These are phyloP conservation scores for Dactylellina drechsleri DNA, from an alignment of 2,329 filamentous ascomycete genomes.

Conservation along the genomic window DNA sequence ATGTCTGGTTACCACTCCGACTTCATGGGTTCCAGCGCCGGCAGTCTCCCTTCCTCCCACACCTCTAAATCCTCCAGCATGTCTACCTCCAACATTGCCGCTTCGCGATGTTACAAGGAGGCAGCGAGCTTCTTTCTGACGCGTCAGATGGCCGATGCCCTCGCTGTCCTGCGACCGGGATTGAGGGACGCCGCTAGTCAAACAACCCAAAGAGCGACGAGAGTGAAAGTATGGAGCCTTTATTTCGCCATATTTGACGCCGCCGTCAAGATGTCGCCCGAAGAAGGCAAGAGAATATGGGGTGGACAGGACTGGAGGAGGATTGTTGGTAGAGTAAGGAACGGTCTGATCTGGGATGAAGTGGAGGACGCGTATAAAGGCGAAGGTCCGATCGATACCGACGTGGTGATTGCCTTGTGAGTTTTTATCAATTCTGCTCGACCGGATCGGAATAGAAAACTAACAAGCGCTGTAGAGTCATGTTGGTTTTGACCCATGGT, in stretches of 20 bases:
- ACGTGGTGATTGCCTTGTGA: constrained; percentile 90
- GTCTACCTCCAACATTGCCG: constrained; percentile 42
- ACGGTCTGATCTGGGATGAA: constrained; percentile 94
- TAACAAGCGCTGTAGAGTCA: constrained; percentile 70
- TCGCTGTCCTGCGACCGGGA: constrained; percentile 84
- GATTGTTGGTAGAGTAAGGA: constrained; percentile 83
- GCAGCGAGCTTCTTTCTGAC: constrained; percentile 94
- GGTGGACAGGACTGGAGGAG: constrained; percentile 85
- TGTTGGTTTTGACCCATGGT: constrained; percentile 88
- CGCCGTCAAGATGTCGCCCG: constrained; percentile 84
- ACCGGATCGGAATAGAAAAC: constrained; percentile 8
- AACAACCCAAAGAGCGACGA: constrained; percentile 78
- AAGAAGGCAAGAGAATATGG: constrained; percentile 89
- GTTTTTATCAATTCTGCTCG: constrained; percentile 16
- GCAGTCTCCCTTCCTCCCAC: constrained; percentile 43
- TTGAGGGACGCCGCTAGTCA: constrained; percentile 73
- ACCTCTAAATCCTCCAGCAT: constrained; percentile 47
- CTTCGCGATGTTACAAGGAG: constrained; percentile 93
- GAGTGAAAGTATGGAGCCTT: constrained; percentile 96
- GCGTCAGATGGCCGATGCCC: constrained; percentile 87
- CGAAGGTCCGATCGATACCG: constrained; percentile 90
- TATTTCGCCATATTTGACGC: constrained; percentile 94
- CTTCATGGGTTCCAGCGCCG: constrained; percentile 52
- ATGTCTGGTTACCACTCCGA: constrained; percentile 46
- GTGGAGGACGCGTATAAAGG: constrained; percentile 82